Percentiles rank a stretch among this genome's conserved stretches.
Evolutionary conservation across 257 asterid species (phyloP).

Genomic region (Eucommia ulmoides): DNA sequence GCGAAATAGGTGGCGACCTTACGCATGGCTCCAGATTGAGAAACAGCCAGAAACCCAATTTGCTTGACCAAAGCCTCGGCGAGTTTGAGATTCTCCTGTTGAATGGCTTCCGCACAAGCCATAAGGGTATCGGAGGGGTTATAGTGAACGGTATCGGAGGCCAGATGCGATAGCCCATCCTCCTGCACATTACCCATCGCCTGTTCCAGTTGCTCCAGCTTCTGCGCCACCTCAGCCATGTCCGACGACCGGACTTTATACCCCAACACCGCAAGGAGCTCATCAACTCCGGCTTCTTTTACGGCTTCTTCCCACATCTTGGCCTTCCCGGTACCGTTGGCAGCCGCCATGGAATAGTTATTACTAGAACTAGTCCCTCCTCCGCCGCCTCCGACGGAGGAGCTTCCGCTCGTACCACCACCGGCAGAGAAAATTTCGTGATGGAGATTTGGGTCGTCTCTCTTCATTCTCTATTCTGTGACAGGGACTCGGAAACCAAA

Average conservation of each 20-base stretch:
- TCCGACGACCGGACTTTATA: background rate
- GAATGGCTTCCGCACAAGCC: background rate
- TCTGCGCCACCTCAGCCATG: background rate
- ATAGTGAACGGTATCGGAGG: slow-evolving; percentile 1
- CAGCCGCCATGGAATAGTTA: background rate
- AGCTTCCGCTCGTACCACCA: background rate
- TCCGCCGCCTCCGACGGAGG: background rate
- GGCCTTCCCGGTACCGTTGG: background rate
- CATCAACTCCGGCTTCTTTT: background rate
- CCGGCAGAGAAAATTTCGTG: no score
- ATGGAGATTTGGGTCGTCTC: slow-evolving; percentile 1
- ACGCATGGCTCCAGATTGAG: background rate
- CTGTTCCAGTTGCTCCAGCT: background rate
- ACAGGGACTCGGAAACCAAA: background rate
- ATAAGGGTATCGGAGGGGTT: slow-evolving; percentile 1
- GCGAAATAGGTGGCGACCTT: slow-evolving; percentile 11
- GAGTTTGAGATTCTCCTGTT: background rate
- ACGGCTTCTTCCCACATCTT: slow-evolving; percentile 1
- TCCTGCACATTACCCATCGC: background rate
- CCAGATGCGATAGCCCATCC: background rate
- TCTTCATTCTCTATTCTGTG: background rate
- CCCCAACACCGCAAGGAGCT: background rate
- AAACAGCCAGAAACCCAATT: background rate
- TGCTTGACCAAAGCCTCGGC: background rate
- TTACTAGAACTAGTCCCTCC: background rate